Evolutionary conservation across 2,329 filamentous ascomycete genomes (phyloP), one percentile per base, ranked within the genome.

Genomic region (Amphichorda felina): DNA sequence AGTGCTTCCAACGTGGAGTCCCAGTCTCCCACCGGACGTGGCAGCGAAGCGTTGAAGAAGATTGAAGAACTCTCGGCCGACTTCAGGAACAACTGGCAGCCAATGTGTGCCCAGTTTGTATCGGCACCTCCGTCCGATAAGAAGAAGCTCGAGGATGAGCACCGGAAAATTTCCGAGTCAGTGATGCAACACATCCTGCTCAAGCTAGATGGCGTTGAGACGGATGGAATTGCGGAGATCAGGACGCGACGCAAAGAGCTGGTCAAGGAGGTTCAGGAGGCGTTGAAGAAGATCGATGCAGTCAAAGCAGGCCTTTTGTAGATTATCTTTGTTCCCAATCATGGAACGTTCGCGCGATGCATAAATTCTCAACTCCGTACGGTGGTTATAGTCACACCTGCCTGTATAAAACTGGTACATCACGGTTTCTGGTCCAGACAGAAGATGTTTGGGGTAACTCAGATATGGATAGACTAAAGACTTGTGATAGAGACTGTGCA

Each of bases 181-280:
- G 70, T 87, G 27, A 65, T 91, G 64, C 75, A 79, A 41, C 80
- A 87, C 46, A 74, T 87, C 3, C 50, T 89, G 26, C 59, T 91
- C 43, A 89, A 88, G 59, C 56, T 86, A 27, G 84, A 91, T 51
- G 77, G 70, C 16, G 74, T 89, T 3, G 82, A 89, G 45, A 79
- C 78, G 0, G 78, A 80, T 33, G 82, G 81, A 5, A 74, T 83
- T 43, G 54, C 62, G 8, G 75, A 79, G 10, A 75, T 81, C 18
- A 67, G 82, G 41, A 58, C 66, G 10, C 72, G 64, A 52, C 64
- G 84, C 49, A 88, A 82, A 60, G 79, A 78, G 39, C 56, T 88
- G 34, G 80, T 89, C n/a, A 73, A 66, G 47, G 69, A 80, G 43
- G 77, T 82, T 4, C 82, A 89, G 53, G 69, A 63, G 9, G 60